Percentiles rank a stretch among this genome's conserved stretches.
Evolutionary conservation across 129 eudicot species (phyloP).

Genomic region (Mikania micrantha): DNA sequence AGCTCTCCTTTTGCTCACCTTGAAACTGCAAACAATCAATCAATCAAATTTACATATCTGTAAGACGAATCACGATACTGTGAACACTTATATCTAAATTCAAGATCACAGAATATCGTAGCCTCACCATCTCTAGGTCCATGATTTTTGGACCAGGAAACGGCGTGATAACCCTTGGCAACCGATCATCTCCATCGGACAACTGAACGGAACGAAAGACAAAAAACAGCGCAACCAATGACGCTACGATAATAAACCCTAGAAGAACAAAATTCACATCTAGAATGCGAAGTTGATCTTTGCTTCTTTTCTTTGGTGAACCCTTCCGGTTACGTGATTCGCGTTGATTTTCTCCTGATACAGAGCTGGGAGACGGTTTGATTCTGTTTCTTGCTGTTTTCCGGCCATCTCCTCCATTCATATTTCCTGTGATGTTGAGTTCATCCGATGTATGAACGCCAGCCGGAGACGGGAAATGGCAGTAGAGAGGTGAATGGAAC

Average conservation of each 20-base stretch:
- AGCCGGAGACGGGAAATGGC: conserved; percentile 2
- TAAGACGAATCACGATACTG: neutral
- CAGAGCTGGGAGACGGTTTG: conserved; percentile 28
- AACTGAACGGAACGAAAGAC: conserved; percentile 31
- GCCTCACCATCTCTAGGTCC: conserved; percentile 86
- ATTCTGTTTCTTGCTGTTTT: conserved; percentile 41
- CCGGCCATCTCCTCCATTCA: conserved; percentile 42
- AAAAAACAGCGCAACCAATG: conserved; percentile 30
- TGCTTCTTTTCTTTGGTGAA: conserved; percentile 26
- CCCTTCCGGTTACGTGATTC: conserved; percentile 21
- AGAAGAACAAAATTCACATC: conserved; percentile 34
- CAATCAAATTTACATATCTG: conserved; percentile 8
- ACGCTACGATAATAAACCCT: conserved; percentile 28
- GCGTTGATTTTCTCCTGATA: conserved; percentile 25
- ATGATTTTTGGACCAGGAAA: conserved; percentile 89
- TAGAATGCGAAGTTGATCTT: conserved; percentile 33
- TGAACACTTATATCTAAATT: neutral
- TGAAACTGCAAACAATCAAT: conserved; percentile 68
- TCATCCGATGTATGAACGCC: conserved; percentile 19
- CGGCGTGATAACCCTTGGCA: conserved; percentile 83
- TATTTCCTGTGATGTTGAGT: conserved; percentile 17
- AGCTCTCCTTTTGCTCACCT: conserved; percentile 96
- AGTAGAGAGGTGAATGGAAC: neutral
- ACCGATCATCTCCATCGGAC: conserved; percentile 23
- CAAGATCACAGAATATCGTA: neutral